These are phyloP conservation scores for Ampelomyces quisqualis DNA, from an alignment of 2,329 filamentous ascomycete species.

Conservation along the genomic window DNA sequence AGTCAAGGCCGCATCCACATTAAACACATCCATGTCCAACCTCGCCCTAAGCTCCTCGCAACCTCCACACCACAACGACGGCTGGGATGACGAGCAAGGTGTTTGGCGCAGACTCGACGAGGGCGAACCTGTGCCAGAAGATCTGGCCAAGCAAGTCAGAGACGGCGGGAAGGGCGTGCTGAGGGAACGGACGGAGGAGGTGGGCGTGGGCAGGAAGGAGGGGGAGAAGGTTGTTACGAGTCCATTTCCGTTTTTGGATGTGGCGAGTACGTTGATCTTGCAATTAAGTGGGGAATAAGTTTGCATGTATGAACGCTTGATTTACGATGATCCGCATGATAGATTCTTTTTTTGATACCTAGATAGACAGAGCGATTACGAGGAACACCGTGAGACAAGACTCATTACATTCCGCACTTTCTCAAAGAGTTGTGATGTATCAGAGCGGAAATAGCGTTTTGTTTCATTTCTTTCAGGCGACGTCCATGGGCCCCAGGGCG, in stretches of 20 bases:
- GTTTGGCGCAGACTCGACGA: slow-evolving; percentile 38
- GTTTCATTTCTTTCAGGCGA: too few relatives aligned
- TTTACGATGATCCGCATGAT: background rate
- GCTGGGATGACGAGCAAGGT: slow-evolving; percentile 39
- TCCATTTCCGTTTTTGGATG: slow-evolving; percentile 93
- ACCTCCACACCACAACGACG: slow-evolving; percentile 26
- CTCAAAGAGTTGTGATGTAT: too few relatives aligned
- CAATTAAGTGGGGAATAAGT: slow-evolving; percentile 61
- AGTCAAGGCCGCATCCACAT: slow-evolving; percentile 34
- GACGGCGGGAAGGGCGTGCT: slow-evolving; percentile 41
- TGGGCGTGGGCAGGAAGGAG: slow-evolving; percentile 52
- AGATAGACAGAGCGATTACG: slow-evolving; percentile 5
- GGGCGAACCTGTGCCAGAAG: slow-evolving; percentile 35
- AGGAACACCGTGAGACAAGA: too few relatives aligned
- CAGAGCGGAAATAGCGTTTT: too few relatives aligned
- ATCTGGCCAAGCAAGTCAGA: slow-evolving; percentile 29
- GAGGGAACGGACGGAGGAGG: slow-evolving; percentile 44
- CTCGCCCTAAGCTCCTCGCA: slow-evolving; percentile 18
- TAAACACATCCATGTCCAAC: slow-evolving; percentile 17
- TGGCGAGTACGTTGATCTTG: slow-evolving; percentile 88
- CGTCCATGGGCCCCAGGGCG: too few relatives aligned
- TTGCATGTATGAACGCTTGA: background rate
- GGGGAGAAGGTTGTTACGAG: slow-evolving; percentile 95
- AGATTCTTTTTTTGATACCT: background rate
- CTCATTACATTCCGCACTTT: too few relatives aligned